A percentile compares a stretch with the other conserved stretches of the same genome.
Conservation (phyloP, 345 rosid species). For the Gossypium mustelinum region DNA sequence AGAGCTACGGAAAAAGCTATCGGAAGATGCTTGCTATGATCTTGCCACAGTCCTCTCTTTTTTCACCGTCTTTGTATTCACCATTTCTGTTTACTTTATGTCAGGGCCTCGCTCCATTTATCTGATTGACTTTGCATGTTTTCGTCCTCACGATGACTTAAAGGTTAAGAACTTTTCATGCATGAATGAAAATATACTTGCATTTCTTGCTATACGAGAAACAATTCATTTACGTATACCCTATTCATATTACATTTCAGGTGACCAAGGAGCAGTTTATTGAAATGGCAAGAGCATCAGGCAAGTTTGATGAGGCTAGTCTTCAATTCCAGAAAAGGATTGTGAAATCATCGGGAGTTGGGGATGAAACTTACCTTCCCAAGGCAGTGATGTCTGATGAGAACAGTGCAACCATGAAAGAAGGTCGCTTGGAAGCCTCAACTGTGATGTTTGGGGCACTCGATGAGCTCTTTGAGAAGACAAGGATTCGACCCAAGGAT, state of each 20-base stretch:
- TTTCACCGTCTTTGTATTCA: conserved; percentile 58
- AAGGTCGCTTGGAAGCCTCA: conserved; percentile 79
- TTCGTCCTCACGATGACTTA: conserved; percentile 63
- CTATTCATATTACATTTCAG: conserved; percentile 28
- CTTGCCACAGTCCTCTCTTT: conserved; percentile 64
- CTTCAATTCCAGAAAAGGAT: conserved; percentile 63
- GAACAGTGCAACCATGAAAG: conserved; percentile 76
- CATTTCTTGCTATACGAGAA: not conserved
- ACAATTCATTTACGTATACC: not conserved
- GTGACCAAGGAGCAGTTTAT: conserved; percentile 68
- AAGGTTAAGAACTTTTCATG: conserved; percentile 45
- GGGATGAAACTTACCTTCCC: conserved; percentile 80
- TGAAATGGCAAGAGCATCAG: conserved; percentile 47
- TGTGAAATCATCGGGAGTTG: conserved; percentile 69
- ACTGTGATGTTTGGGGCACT: conserved; percentile 79
- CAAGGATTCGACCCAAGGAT: conserved; percentile 68
- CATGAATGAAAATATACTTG: not conserved
- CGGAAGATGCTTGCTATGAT: conserved; percentile 75
- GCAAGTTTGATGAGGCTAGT: conserved; percentile 58
- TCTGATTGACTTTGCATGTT: conserved; percentile 80
- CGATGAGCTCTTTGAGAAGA: conserved; percentile 82
- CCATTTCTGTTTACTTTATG: conserved; percentile 73
- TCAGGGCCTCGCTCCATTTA: conserved; percentile 79
- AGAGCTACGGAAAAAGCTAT: conserved; percentile 76
- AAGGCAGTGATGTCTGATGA: conserved; percentile 45